These are phyloP conservation scores for Rhododendron simsii DNA, from an alignment of 148 eudicot species.

Conservation along the genomic window DNA sequence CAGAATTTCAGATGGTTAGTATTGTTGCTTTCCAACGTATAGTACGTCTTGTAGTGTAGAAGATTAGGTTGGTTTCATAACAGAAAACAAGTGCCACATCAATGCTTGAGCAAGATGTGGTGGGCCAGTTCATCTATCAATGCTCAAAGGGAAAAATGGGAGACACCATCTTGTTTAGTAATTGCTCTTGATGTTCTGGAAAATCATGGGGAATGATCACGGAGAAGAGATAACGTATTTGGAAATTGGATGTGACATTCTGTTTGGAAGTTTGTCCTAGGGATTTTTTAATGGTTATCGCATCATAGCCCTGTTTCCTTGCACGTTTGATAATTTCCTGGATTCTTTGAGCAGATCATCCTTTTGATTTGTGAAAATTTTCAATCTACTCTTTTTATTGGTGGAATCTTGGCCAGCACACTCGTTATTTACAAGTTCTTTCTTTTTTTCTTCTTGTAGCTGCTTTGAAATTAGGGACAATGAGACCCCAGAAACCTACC, in stretches of 20 bases:
- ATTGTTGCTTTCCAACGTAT: not conserved
- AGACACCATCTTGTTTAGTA: not conserved
- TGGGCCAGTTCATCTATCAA: not conserved
- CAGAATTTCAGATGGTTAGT: not conserved
- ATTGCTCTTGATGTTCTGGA: not conserved
- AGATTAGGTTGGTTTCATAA: not conserved
- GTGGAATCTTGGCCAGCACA: not conserved
- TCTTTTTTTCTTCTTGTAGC: constrained; percentile 23
- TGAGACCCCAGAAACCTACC: constrained; percentile 36
- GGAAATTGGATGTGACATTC: not conserved
- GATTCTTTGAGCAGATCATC: not conserved
- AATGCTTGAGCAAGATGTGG: not conserved
- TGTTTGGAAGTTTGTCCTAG: constrained; percentile 1
- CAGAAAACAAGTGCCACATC: not conserved
- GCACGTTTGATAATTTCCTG: not conserved
- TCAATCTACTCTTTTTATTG: not conserved
- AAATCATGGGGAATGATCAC: not conserved
- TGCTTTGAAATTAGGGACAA: constrained; percentile 64
- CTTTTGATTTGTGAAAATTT: not conserved
- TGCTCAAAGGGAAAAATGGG: not conserved
- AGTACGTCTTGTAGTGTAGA: not conserved
- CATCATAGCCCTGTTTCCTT: not conserved
- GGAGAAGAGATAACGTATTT: not conserved
- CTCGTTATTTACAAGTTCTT: not conserved
- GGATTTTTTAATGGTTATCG: not conserved